Evolutionary conservation across 495 filamentous ascomycete genomes (phyloP).

Genomic region (Copromyces sp.): DNA sequence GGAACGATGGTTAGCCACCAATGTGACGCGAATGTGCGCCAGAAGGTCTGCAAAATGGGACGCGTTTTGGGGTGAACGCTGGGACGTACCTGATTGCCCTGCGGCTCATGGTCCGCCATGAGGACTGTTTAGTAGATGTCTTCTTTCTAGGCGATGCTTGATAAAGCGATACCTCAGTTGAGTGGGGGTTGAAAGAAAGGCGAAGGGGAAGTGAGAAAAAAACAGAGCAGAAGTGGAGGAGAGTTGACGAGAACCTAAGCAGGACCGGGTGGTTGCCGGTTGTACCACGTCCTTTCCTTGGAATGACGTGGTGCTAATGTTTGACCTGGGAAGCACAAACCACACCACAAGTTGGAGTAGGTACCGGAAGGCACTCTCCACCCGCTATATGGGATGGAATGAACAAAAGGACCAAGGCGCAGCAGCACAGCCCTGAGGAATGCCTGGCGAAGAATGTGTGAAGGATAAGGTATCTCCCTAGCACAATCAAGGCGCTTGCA

Average conservation of each 20-base stretch:
- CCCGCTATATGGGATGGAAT: background rate
- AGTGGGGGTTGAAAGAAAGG: background rate
- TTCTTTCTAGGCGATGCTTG: background rate
- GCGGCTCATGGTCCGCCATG: background rate
- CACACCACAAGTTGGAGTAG: background rate
- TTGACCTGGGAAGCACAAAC: background rate
- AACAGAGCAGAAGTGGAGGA: background rate
- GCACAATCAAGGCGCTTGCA: background rate
- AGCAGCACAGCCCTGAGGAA: background rate
- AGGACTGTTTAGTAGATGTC: background rate
- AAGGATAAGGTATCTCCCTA: background rate
- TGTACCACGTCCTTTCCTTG: background rate
- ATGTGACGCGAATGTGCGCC: background rate
- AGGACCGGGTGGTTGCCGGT: background rate
- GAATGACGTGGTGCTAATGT: background rate
- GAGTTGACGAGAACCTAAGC: background rate
- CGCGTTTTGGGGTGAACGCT: background rate
- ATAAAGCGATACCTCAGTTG: background rate
- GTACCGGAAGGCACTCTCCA: background rate
- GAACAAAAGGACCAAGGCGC: background rate
- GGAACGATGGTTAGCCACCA: background rate
- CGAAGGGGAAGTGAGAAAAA: background rate
- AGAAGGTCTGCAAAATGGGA: background rate
- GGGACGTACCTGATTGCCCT: background rate
- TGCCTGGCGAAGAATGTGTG: background rate